Evolutionary conservation across 192 early-diverging fungal species (phyloP), one percentile per base, ranked within the genome.

Genomic region (Gonapodya sp.): DNA sequence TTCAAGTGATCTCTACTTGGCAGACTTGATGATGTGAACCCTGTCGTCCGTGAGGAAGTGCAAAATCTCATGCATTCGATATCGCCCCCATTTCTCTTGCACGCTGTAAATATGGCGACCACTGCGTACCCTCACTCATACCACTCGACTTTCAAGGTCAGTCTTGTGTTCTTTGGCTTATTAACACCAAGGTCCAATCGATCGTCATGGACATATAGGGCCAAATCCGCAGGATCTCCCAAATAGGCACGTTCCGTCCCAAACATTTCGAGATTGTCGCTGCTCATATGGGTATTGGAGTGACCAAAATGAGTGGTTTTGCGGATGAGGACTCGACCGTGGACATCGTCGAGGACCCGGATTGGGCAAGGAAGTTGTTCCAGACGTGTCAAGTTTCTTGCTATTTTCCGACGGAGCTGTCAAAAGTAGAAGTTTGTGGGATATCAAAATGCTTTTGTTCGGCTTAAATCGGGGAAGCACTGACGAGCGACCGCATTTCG

Each of bases 231-330:
- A 79, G 84, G 1, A 73, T 83, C 18, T 89, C 90, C 31, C 87
- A 91, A 73, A 86, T 88, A 1, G 91, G 91, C 0, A 88, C 85
- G 0, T 95, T 94, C 79, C 83, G 91, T 73, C 85, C 91, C 34
- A 86, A 84, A 2, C 93, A 95, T 72, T 94, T 94, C 81, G 85
- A 89, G 35, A 81, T 89, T 36, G 88, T 92, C 0, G 82, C 90
- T 80, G 81, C 83, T 1, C 83, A 85, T 73, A 74, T 94, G 34
- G 89, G 87, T 1, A 87, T 92, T 86, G 85, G 82, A n/a, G n/a
- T n/a, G n/a, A n/a, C n/a, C n/a, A n/a, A n/a, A n/a, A n/a, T n/a
- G n/a, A n/a, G n/a, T n/a, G n/a, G n/a, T n/a, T n/a, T n/a, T n/a
- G n/a, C n/a, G n/a, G 46, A 64, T 24, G 46, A 64, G 24, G 24